Evolutionary conservation across 306 rosid species (phyloP), one percentile per base, ranked within the genome.

Genomic region (Dryas alaskensis): DNA sequence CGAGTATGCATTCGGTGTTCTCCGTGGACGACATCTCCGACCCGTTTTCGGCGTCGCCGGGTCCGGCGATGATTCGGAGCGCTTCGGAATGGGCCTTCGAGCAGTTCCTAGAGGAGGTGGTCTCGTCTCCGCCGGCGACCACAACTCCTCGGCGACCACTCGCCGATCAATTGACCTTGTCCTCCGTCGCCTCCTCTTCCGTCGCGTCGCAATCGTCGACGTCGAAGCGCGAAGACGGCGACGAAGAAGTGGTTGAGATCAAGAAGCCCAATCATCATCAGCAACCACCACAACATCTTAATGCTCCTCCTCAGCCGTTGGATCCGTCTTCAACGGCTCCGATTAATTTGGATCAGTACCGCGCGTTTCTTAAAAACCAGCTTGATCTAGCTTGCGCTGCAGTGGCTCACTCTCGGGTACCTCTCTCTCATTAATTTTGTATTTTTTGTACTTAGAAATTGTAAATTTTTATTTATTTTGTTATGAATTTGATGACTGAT

Each of bases 321-420:
- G 78, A 75, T 78, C 79, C 73, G 13, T 48, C 54, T 9, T 27
- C 75, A 61, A 72, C 45, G 62, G 66, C 51, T 60, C 65, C 46
- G 65, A 25, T 5, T 49, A 54, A 62, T 63, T 77, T 83, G 51
- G 87, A 79, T 47, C 79, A 71, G 77, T 81, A 81, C 37, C 90
- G 72, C 10, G 52, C 70, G 42, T 52, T 86, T 50, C 84, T 86
- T 58, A 84, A 86, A 62, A 86, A 69, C 77, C 83, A 74, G 79
- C 90, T 86, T 65, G 75, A 81, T 67, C 75, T 84, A 61, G 90
- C 88, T 67, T 86, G 90, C 73, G 90, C 90, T 44, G 86, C 87
- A 8, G 88, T 67, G 27, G 90, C 90, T 58, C 79, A 70, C 59
- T 62, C 86, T 61, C 82, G 88, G 73, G 88, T 86, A 60, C 67